Evolutionary conservation across 1,284 basidiomycete genomes (phyloP).

Genomic region (Cryptococcus neoformans): DNA sequence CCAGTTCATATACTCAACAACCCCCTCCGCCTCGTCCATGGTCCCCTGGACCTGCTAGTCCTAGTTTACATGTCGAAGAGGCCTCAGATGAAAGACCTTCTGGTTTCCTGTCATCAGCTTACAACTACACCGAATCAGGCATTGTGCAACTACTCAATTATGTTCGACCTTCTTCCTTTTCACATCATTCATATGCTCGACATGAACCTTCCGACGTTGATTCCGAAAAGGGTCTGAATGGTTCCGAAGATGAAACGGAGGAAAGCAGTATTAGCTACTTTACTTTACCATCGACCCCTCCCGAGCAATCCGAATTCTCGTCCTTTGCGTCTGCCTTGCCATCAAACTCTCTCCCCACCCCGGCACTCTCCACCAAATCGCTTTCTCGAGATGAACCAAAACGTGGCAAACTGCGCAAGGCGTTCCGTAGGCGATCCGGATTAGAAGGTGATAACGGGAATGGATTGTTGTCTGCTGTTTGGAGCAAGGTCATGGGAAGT

Average conservation of each 20-base stretch:
- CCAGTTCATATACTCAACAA: constrained; percentile 7
- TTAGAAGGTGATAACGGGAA: constrained; percentile 6
- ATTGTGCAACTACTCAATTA: constrained; percentile 22
- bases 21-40: constrained; percentile 4
- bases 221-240: constrained; percentile 44
- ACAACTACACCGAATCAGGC: constrained; percentile 31
- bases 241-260: constrained; percentile 21
- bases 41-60: not conserved
- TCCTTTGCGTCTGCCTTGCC: not conserved
- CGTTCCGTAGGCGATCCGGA: not conserved
- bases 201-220: constrained; percentile 19
- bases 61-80: not conserved
- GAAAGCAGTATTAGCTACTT: constrained; percentile 30
- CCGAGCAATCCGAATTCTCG: constrained; percentile 19
- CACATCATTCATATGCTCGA: not conserved
- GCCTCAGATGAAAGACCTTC: not conserved
- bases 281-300: constrained; percentile 32
- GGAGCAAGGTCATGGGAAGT: constrained; percentile 7
- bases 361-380: constrained; percentile 42
- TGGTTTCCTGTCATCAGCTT: constrained; percentile 27
- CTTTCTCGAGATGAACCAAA: constrained; percentile 25
- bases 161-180: constrained; percentile 11
- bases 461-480: constrained; percentile 20
- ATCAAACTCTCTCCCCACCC: constrained; percentile 40
- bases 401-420: constrained; percentile 6